phyloP scores from a whole-genome alignment of 306 rosid species.

The Acmispon strigosus region DNA sequence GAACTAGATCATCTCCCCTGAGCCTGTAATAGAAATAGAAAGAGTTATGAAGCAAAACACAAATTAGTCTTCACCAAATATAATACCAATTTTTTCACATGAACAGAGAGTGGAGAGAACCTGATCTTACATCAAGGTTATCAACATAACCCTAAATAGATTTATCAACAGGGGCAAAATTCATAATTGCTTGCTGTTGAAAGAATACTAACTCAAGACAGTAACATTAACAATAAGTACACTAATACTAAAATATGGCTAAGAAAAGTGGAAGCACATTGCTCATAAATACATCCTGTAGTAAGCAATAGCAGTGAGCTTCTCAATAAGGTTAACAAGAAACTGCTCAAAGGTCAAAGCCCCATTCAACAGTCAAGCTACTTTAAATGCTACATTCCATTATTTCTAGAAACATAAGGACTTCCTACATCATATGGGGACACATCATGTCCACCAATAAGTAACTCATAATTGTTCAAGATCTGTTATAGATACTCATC shows the following conservation, averaged over 20 bases:
- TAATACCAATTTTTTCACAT: constrained; percentile 14
- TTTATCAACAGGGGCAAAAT: background rate
- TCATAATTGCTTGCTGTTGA: background rate
- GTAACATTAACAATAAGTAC: background rate
- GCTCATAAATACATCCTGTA: constrained; percentile 14
- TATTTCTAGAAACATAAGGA: constrained; percentile 47
- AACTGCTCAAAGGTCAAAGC: constrained; percentile 13
- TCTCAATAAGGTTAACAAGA: constrained; percentile 16
- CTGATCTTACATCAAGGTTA: constrained; percentile 21
- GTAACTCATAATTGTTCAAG: constrained; percentile 43
- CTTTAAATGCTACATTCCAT: constrained; percentile 57
- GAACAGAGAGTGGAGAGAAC: constrained; percentile 13
- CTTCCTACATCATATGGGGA: constrained; percentile 60
- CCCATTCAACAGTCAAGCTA: constrained; percentile 38
- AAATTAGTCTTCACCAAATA: constrained; percentile 18
- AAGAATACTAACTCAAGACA: background rate
- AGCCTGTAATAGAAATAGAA: constrained; percentile 41
- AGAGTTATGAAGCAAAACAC: constrained; percentile 12
- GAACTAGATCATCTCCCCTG: constrained; percentile 33
- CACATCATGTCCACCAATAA: constrained; percentile 57
- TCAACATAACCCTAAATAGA: constrained; percentile 15
- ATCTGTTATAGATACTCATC: constrained; percentile 40
- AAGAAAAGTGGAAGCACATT: background rate
- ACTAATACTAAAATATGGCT: background rate
- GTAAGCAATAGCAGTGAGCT: constrained; percentile 17